Percentiles rank a stretch among this genome's conserved stretches.
These are phyloP conservation scores for Aspergillus aculeatus DNA, from an alignment of 2,329 filamentous ascomycete genomes.

Conservation along the genomic window DNA sequence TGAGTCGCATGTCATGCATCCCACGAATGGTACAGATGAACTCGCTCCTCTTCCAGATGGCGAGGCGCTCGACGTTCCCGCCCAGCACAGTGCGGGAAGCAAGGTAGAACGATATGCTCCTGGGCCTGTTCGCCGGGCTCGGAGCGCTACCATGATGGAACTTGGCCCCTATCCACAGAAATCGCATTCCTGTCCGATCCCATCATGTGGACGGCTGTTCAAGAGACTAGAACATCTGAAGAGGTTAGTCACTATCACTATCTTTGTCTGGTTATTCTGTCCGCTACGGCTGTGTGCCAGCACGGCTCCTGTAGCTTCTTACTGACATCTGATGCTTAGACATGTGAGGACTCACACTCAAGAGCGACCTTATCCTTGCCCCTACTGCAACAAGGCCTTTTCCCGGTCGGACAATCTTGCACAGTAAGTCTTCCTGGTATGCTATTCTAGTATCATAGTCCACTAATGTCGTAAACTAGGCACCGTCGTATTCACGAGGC, in stretches of 20 bases:
- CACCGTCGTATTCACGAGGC: slow-evolving; percentile 80
- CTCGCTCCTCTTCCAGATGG: slow-evolving; percentile 63
- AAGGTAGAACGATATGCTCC: slow-evolving; percentile 55
- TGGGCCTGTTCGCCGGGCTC: slow-evolving; percentile 81
- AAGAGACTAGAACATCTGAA: slow-evolving; percentile 99
- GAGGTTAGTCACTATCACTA: slow-evolving; percentile 65
- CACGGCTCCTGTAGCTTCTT: slow-evolving; percentile 51
- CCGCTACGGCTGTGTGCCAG: no score
- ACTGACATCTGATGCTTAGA: slow-evolving; percentile 60
- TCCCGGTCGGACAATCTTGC: slow-evolving; percentile 98
- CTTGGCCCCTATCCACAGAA: slow-evolving; percentile 95
- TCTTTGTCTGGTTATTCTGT: background rate
- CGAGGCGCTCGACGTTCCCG: slow-evolving; percentile 55
- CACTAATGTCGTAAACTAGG: slow-evolving; percentile 46
- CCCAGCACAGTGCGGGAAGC: slow-evolving; percentile 59
- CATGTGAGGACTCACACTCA: slow-evolving; percentile 99
- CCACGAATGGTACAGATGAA: slow-evolving; percentile 65
- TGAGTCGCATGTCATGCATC: slow-evolving; percentile 66
- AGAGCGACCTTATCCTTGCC: slow-evolving; percentile 97
- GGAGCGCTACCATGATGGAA: slow-evolving; percentile 95
- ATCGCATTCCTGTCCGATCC: slow-evolving; percentile 98
- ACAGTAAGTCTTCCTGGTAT: slow-evolving; percentile 63
- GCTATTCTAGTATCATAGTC: slow-evolving; percentile 10
- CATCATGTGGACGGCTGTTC: slow-evolving; percentile 93
- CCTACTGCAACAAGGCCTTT: slow-evolving; percentile 97